Evolutionary conservation across 257 asterid genomes (phyloP).

Genomic region (Agastache rugosa): DNA sequence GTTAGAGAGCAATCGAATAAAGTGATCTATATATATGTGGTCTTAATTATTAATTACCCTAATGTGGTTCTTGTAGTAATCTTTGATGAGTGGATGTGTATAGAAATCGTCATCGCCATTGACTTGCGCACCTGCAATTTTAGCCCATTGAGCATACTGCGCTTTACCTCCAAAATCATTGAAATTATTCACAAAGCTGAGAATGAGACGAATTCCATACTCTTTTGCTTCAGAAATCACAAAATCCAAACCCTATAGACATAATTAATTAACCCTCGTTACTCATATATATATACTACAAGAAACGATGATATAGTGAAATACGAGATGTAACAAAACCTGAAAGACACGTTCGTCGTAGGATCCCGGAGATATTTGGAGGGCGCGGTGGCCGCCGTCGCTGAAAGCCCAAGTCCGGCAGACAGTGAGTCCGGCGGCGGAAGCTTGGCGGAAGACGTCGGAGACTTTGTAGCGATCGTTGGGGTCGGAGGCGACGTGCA

Average conservation of each 20-base stretch:
- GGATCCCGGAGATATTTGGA: constrained; percentile 67
- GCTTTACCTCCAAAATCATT: constrained; percentile 68
- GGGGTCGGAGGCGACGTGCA: constrained; percentile 66
- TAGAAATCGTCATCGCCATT: constrained; percentile 72
- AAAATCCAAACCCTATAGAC: constrained; percentile 69
- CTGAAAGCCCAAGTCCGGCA: constrained; percentile 83
- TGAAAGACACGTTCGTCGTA: constrained; percentile 78
- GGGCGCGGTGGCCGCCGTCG: constrained; percentile 60
- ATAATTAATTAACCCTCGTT: too few relatives aligned
- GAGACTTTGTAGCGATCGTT: constrained; percentile 57
- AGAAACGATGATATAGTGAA: not conserved
- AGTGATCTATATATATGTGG: too few relatives aligned
- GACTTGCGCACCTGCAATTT: constrained; percentile 51
- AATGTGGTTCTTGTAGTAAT: constrained; percentile 74
- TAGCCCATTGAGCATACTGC: constrained; percentile 68
- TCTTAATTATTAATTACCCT: constrained; percentile 36
- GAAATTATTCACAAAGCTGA: constrained; percentile 69
- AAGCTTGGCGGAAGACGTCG: constrained; percentile 58
- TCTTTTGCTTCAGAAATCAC: constrained; percentile 66
- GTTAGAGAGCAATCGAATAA: too few relatives aligned
- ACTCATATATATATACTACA: not conserved
- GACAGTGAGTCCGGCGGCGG: constrained; percentile 62
- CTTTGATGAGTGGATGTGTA: constrained; percentile 58
- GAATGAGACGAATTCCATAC: constrained; percentile 60
- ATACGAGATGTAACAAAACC: constrained; percentile 35